Evolutionary conservation across 345 rosid species (phyloP).

Genomic region (Eucalyptus regnans): DNA sequence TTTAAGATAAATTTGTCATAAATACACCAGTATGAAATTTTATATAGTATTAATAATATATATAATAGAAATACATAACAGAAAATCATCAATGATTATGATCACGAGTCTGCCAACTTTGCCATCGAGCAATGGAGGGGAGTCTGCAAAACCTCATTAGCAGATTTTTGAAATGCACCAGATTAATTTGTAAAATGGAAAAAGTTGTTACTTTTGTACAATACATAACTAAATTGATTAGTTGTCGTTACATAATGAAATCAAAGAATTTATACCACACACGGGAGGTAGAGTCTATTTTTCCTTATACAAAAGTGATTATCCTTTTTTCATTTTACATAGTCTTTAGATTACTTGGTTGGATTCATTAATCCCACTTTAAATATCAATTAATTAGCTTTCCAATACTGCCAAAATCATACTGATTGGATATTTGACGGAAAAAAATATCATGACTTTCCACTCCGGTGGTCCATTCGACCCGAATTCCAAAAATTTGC

Average conservation of each 20-base stretch:
- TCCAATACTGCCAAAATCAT: not conserved
- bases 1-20: no score
- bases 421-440: not conserved
- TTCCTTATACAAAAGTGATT: not conserved
- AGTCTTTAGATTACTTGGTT: not conserved
- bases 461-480: not conserved
- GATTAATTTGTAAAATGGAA: not conserved
- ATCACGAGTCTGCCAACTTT: no score
- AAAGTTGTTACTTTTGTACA: no score
- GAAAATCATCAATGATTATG: no score
- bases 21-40: rapidly evolving
- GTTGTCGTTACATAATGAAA: not conserved
- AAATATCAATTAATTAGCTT: not conserved
- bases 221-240: not conserved
- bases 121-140: no score
- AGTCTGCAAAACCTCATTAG: no score
- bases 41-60: no score
- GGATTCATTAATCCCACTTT: not conserved
- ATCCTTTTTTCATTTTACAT: not conserved
- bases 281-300: not conserved
- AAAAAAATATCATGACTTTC: not conserved
- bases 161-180: no score
- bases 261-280: no score
- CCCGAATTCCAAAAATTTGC: not conserved
- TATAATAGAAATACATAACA: no score